phyloP scores from a whole-genome alignment of 495 filamentous ascomycete species.

The Neurospora sp. region DNA sequence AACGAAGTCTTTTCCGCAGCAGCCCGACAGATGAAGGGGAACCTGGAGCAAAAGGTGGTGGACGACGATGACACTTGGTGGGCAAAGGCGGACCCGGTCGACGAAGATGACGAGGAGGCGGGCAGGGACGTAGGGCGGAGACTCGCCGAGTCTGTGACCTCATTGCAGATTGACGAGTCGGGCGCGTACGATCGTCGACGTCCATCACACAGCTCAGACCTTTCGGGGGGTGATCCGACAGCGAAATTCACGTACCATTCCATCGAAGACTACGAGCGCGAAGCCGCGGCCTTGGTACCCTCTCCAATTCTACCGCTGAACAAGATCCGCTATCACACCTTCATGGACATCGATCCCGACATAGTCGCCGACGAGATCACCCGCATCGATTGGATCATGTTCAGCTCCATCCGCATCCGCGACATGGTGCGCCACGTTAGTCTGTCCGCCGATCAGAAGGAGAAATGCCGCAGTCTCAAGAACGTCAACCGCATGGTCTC shows the following conservation, averaged over 20 bases:
- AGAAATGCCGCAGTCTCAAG: slow-evolving; percentile 67
- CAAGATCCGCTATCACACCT: slow-evolving; percentile 71
- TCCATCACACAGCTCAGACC: slow-evolving; percentile 36
- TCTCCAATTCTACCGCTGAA: slow-evolving; percentile 49
- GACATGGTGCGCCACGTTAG: slow-evolving; percentile 88
- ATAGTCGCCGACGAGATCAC: slow-evolving; percentile 86
- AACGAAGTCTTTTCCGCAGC: slow-evolving; percentile 71
- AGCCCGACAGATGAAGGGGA: slow-evolving; percentile 66
- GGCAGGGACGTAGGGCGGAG: slow-evolving; percentile 4
- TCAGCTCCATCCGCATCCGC: slow-evolving; percentile 87
- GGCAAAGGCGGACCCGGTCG: slow-evolving; percentile 56
- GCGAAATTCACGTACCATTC: slow-evolving; percentile 45
- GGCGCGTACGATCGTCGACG: slow-evolving; percentile 24
- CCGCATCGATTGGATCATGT: slow-evolving; percentile 94
- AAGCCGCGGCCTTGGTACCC: slow-evolving; percentile 58
- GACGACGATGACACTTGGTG: slow-evolving; percentile 79
- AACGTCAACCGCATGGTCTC: slow-evolving; percentile 89
- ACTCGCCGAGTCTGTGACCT: slow-evolving; percentile 33
- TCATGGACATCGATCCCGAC: slow-evolving; percentile 72
- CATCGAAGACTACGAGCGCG: slow-evolving; percentile 64
- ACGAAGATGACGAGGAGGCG: slow-evolving; percentile 29
- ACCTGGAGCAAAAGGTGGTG: slow-evolving; percentile 50
- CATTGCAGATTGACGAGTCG: slow-evolving; percentile 33
- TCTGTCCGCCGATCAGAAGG: slow-evolving; percentile 57
- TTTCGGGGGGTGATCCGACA: slow-evolving; percentile 23